Conservation (phyloP, 129 eudicot genomes). For the Deinandra increscens region DNA sequence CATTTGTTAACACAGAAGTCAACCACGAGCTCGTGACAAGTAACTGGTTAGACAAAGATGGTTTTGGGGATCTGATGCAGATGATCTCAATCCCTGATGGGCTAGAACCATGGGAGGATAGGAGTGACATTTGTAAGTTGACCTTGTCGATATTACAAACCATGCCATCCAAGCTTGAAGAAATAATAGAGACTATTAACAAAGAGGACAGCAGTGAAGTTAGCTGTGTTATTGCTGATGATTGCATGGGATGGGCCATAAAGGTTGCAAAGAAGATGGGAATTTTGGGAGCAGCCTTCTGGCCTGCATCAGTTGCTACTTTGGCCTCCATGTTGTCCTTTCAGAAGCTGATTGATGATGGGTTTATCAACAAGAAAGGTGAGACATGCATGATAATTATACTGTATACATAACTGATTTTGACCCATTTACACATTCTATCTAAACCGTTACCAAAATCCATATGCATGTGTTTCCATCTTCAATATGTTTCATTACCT, state of each 20-base stretch:
- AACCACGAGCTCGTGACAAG: slow-evolving; percentile 27
- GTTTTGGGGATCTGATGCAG: slow-evolving; percentile 13
- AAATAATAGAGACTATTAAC: slow-evolving; percentile 34
- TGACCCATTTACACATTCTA: too few relatives aligned
- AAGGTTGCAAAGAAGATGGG: slow-evolving; percentile 32
- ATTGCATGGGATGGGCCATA: slow-evolving; percentile 34
- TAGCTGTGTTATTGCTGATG: slow-evolving; percentile 44
- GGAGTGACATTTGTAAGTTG: slow-evolving; percentile 31
- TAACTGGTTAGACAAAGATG: slow-evolving; percentile 19
- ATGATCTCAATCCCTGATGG: slow-evolving; percentile 39
- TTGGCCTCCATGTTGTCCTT: slow-evolving; percentile 25
- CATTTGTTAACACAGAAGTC: slow-evolving; percentile 47
- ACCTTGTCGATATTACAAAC: slow-evolving; percentile 12
- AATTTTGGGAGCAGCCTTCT: slow-evolving; percentile 36
- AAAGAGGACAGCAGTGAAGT: slow-evolving; percentile 16
- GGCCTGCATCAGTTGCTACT: slow-evolving; percentile 35
- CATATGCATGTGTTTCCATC: too few relatives aligned
- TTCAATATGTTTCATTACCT: too few relatives aligned
- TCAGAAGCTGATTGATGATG: slow-evolving; percentile 35
- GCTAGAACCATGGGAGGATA: slow-evolving; percentile 39
- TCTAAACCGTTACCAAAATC: too few relatives aligned
- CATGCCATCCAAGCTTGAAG: slow-evolving; percentile 37
- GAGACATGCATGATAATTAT: slow-evolving; percentile 1
- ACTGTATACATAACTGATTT: too few relatives aligned
- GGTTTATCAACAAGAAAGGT: slow-evolving; percentile 42